These are phyloP conservation scores for Blastomyces silverae DNA, from an alignment of 2,329 filamentous ascomycete genomes.

Conservation along the genomic window DNA sequence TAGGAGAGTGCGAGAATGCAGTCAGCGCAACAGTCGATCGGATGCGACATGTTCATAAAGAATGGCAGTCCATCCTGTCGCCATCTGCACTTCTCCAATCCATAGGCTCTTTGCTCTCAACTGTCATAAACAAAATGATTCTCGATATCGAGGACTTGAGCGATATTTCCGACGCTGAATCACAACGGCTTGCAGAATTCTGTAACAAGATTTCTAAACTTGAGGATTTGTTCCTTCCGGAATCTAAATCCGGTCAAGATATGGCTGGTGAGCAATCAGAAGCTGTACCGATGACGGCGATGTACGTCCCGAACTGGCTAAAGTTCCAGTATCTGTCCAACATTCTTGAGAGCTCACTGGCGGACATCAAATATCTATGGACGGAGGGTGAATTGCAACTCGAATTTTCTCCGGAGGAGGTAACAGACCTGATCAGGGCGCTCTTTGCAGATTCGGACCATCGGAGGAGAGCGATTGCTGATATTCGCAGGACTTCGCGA, in stretches of 20 bases:
- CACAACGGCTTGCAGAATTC: constrained; percentile 51
- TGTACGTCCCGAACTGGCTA: constrained; percentile 58
- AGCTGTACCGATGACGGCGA: constrained; percentile 49
- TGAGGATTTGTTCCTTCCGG: constrained; percentile 51
- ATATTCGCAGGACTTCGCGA: constrained; percentile 43
- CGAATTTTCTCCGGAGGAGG: constrained; percentile 56
- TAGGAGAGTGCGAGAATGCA: constrained; percentile 54
- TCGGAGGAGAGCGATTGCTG: constrained; percentile 51
- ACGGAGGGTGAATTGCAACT: constrained; percentile 56
- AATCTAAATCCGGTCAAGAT: constrained; percentile 25
- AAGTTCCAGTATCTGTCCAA: constrained; percentile 59
- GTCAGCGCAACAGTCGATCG: constrained; percentile 53
- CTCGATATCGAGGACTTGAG: constrained; percentile 56
- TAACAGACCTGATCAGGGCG: constrained; percentile 57
- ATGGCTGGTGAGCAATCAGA: constrained; percentile 12
- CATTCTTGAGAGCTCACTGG: constrained; percentile 56
- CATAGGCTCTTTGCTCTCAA: constrained; percentile 53
- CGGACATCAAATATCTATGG: constrained; percentile 61
- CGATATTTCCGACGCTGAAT: constrained; percentile 59
- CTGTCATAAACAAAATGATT: constrained; percentile 54
- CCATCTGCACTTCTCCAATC: constrained; percentile 56
- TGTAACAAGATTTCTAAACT: constrained; percentile 52
- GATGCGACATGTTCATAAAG: constrained; percentile 49
- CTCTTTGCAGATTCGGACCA: constrained; percentile 58
- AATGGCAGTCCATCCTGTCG: constrained; percentile 54